Percentiles rank a stretch among this genome's conserved stretches.
phyloP scores from a whole-genome alignment of 345 rosid genomes.

The Dimocarpus longan region DNA sequence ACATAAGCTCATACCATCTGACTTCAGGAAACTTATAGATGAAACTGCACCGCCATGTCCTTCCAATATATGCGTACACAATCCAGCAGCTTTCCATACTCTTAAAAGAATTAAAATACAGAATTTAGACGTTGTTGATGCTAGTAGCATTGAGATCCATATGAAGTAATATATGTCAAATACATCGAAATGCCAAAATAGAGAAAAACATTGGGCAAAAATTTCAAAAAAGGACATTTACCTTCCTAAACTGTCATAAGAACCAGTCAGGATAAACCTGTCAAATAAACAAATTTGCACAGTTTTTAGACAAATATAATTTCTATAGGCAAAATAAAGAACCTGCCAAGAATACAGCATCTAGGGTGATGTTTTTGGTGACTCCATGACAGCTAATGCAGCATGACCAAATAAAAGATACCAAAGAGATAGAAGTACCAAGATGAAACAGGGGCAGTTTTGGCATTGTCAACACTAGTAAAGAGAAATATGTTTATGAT shows the following conservation, averaged over 20 bases:
- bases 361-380: not conserved
- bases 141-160: not conserved
- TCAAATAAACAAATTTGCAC: constrained; percentile 33
- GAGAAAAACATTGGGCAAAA: not conserved
- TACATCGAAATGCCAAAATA: not conserved
- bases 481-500: not conserved
- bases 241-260: constrained; percentile 89
- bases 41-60: constrained; percentile 78
- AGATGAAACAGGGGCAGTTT: not conserved
- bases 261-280: constrained; percentile 91
- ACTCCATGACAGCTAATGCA: not conserved
- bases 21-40: constrained; percentile 61
- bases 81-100: constrained; percentile 78
- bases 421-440: not conserved
- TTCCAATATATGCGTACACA: constrained; percentile 76
- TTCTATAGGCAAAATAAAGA: not conserved
- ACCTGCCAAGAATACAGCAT: not conserved
- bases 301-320: constrained; percentile 7
- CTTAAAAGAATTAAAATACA: constrained; percentile 41
- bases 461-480: not conserved
- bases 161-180: constrained; percentile 6
- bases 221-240: constrained; percentile 15
- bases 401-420: not conserved
- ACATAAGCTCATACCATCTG: constrained; percentile 47
- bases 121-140: not conserved